Base-by-base conservation (phyloP, 768 basidiomycete genomes). In the Kwoniella heveanensis region DNA sequence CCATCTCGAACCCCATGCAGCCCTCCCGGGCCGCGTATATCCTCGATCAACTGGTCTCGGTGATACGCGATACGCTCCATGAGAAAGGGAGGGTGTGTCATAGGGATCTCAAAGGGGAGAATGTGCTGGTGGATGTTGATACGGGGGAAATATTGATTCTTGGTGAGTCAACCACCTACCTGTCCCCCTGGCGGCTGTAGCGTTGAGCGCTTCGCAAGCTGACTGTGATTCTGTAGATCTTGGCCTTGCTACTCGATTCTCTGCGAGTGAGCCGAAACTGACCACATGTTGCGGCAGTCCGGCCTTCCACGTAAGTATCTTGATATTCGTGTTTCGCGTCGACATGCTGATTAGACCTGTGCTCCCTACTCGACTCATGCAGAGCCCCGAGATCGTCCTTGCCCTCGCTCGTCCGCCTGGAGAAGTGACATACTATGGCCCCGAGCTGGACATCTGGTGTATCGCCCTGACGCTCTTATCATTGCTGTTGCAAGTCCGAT, bases 401-500 rank as follows among this genome's bases (percentile, higher is more conserved):
- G 75, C 79, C 0, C 67, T 83, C 24, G 68, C 76, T 44, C 77
- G 73, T n/a, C 76, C 79, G 12, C 76, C 79, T 0, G 81, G 81
- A 0, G 73, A 60, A 9, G 72, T 82, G 47, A 72, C 72, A 1
- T 82, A 83, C 65, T 81, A 79, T 71, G 80, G 80, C 0, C 81
- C 82, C n/a, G 82, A 83, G 51, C 69, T 83, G 54, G 82, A 83
- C 68, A 79, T 82, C 58, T 83, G 82, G 82, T 82, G 81, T 51
- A 72, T 80, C 32, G 82, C 81, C 13, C 68, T 83, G 12, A 80
- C 81, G 2, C 32, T 82, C n/a, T 72, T 83, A 9, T 72, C 81
- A 9, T 76, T 80, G 39, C 66, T 82, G 17, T 65, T 75, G 0
- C 71, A 79, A 6, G 58, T 62, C 37, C 75, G 78, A n/a, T 83